A percentile compares a stretch with the other conserved stretches of the same genome.
Evolutionary conservation across 2,329 filamentous ascomycete genomes (phyloP).

Genomic region (Didymella exigua): DNA sequence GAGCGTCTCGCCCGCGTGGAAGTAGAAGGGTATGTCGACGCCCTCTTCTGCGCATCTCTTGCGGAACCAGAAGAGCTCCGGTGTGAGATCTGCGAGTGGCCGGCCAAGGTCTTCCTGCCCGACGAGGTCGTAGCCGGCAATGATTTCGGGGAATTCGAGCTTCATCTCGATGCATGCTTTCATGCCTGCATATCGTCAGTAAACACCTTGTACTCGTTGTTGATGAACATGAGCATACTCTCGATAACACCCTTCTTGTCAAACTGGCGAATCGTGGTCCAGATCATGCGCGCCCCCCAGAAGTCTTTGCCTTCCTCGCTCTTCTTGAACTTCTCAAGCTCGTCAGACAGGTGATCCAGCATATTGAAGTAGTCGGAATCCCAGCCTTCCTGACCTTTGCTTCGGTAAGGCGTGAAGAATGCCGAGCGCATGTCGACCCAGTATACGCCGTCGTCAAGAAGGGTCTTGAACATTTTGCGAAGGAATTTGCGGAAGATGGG

Average conservation of each 20-base stretch:
- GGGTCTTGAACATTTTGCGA: constrained; percentile 69
- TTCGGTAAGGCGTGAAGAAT: constrained; percentile 74
- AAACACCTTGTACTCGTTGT: too few species aligned
- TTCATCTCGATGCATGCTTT: constrained; percentile 85
- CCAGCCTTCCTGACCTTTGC: constrained; percentile 66
- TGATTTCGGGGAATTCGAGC: constrained; percentile 74
- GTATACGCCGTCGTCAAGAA: constrained; percentile 80
- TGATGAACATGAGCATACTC: constrained; percentile 47
- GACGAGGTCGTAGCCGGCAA: constrained; percentile 88
- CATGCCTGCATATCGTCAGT: constrained; percentile 61
- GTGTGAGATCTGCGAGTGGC: constrained; percentile 75
- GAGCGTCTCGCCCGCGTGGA: constrained; percentile 89
- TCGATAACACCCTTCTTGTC: constrained; percentile 71
- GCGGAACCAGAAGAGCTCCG: constrained; percentile 91
- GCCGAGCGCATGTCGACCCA: constrained; percentile 84
- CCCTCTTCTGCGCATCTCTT: constrained; percentile 79
- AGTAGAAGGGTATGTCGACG: constrained; percentile 90
- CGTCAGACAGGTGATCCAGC: constrained; percentile 76
- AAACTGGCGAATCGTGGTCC: constrained; percentile 73
- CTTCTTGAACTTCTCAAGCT: constrained; percentile 75
- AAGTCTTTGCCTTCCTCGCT: constrained; percentile 75
- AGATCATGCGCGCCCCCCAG: constrained; percentile 85
- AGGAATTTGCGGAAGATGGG: constrained; percentile 83
- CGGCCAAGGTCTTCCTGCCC: constrained; percentile 84
- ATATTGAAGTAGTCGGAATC: constrained; percentile 72